phyloP scores from a whole-genome alignment of 768 basidiomycete species.

The Lyophyllum decastes region DNA sequence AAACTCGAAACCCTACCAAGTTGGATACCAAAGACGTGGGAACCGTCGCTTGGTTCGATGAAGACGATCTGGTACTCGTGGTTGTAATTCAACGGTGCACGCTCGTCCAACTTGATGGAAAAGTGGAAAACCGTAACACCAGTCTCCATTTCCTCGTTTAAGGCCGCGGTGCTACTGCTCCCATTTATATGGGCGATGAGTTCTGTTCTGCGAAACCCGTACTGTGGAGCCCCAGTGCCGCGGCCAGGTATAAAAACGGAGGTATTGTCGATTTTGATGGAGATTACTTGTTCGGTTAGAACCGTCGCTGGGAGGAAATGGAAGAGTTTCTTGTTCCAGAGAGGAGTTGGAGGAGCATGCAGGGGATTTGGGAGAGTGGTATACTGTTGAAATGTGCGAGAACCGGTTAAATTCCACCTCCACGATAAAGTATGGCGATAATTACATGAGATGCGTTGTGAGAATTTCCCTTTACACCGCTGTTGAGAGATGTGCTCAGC shows the following conservation, averaged over 20 bases:
- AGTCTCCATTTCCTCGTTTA: slow-evolving; percentile 42
- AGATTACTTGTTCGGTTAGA: slow-evolving; percentile 49
- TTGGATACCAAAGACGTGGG: slow-evolving; percentile 61
- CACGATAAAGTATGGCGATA: not conserved
- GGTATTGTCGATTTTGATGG: slow-evolving; percentile 56
- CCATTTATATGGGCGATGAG: slow-evolving; percentile 50
- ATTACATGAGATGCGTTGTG: slow-evolving; percentile 52
- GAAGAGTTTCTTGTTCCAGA: slow-evolving; percentile 40
- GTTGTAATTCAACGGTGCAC: slow-evolving; percentile 46
- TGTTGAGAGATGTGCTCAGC: slow-evolving; percentile 19
- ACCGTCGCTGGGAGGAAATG: slow-evolving; percentile 21
- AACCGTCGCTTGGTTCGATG: slow-evolving; percentile 61
- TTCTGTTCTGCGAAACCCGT: slow-evolving; percentile 61
- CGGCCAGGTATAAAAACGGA: slow-evolving; percentile 58
- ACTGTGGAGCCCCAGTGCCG: slow-evolving; percentile 40
- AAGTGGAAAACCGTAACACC: slow-evolving; percentile 32
- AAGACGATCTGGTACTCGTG: slow-evolving; percentile 69
- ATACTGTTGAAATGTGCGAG: slow-evolving; percentile 34
- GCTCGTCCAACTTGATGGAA: slow-evolving; percentile 40
- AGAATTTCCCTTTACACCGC: slow-evolving; percentile 54
- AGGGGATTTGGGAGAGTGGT: slow-evolving; percentile 39
- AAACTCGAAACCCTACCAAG: slow-evolving; percentile 39
- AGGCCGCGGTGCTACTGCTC: slow-evolving; percentile 23
- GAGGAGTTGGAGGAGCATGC: slow-evolving; percentile 42
- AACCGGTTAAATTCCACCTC: not conserved